Base-by-base conservation (phyloP, 371 early-diverging fungal species). In the Smittium culicis region DNA sequence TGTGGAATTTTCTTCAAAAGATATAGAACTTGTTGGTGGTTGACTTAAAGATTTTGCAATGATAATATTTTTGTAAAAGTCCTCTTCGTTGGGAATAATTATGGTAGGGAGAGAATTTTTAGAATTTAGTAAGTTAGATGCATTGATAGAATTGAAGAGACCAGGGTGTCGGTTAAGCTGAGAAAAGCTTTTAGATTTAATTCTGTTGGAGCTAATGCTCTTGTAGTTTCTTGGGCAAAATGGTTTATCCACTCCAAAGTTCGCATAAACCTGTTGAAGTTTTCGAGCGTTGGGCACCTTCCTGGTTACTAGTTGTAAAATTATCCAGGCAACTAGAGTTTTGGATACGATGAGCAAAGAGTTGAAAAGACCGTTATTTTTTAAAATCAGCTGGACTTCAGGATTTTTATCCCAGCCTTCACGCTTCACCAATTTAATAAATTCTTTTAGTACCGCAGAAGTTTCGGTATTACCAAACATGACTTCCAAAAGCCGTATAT, bases 391-490 rank as follows among this genome's bases (percentile, higher is more conserved):
- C 33, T 78, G 79, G 66, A 87, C 82, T 16, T 86, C 85, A 14
- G 84, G 85, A 69, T 86, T 87, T n/a, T 81, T 79, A 28, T 79
- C 83, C 63, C 81, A 74, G 2, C 88, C 72, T 67, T 94, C 94
- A n/a, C 85, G 77, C 65, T 82, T 80, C 27, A 90, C 84, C 64
- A 94, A 73, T 30, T 84, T 81, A 35, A 93, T 81, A 57, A 94
- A 83, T 2, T 92, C 87, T 0, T 91, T 89, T 35, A 93, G 77
- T 0, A 91, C 92, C 32, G 86, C 82, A 25, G 92, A 92, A 0
- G 94, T 91, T 69, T 93, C 93, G 14, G 90, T 93, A 0, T 88
- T 85, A 16, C 94, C 94, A 77, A 94, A 93, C 1, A 96, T 74
- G 0, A 91, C 93, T 74, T 94, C 96, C 30, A 94, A 80, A n/a